Evolutionary conservation across 2,329 filamentous ascomycete species (phyloP).

Genomic region (Dactylellina leptospora): DNA sequence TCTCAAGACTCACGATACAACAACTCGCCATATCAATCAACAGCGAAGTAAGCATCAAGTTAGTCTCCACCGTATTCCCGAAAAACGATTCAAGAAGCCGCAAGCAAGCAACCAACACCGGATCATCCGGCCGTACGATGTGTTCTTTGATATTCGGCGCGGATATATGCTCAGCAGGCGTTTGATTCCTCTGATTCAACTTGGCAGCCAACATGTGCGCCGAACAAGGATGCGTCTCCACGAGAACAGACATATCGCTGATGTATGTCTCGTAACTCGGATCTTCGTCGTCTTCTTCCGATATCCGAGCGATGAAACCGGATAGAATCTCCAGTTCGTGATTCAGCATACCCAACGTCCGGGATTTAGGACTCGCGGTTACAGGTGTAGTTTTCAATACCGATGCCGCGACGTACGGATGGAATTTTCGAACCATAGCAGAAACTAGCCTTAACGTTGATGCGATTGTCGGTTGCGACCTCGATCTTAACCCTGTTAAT

Average conservation of each 20-base stretch:
- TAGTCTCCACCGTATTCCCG: slow-evolving; percentile 88
- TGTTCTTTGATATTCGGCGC: slow-evolving; percentile 69
- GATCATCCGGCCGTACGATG: slow-evolving; percentile 71
- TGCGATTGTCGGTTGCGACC: slow-evolving; percentile 86
- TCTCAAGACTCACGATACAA: slow-evolving; percentile 82
- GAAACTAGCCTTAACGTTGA: slow-evolving; percentile 88
- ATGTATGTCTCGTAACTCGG: slow-evolving; percentile 75
- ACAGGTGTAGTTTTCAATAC: slow-evolving; percentile 74
- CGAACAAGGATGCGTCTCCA: slow-evolving; percentile 79
- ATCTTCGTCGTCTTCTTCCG: slow-evolving; percentile 69
- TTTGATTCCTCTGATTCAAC: slow-evolving; percentile 67
- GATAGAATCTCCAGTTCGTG: slow-evolving; percentile 78
- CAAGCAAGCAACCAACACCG: slow-evolving; percentile 71
- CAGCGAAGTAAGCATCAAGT: slow-evolving; percentile 84
- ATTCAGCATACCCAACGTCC: slow-evolving; percentile 77
- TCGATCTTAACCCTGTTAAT: slow-evolving; percentile 81
- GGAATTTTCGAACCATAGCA: slow-evolving; percentile 84
- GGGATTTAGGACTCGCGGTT: slow-evolving; percentile 66
- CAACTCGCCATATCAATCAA: slow-evolving; percentile 84
- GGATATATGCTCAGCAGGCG: slow-evolving; percentile 67
- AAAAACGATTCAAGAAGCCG: slow-evolving; percentile 82
- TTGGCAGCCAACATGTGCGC: slow-evolving; percentile 72
- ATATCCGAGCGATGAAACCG: slow-evolving; percentile 72
- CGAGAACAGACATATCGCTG: slow-evolving; percentile 73
- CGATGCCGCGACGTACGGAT: slow-evolving; percentile 81